phyloP scores from a whole-genome alignment of 2,329 filamentous ascomycete genomes.

The Fusarium subtropicale region DNA sequence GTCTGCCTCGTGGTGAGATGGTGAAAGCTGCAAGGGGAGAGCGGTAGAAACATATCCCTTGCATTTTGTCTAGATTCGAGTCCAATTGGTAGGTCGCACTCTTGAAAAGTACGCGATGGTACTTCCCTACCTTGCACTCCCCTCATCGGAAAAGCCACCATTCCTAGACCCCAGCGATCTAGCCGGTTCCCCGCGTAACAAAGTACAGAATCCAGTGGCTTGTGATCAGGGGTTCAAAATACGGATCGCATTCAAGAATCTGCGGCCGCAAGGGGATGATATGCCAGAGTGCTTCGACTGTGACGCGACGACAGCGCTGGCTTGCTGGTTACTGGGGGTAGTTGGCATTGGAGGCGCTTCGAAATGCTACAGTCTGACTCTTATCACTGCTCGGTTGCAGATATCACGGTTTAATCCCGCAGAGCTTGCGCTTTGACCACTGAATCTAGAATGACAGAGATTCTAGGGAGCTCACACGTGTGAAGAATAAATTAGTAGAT shows the following conservation, averaged over 20 bases:
- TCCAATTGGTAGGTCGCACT: background rate
- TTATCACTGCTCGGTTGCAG: background rate
- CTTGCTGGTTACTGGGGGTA: too few relatives aligned
- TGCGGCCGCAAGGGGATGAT: background rate
- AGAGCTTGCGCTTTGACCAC: background rate
- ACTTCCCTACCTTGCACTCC: background rate
- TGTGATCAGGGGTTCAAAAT: background rate
- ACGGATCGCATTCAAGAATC: background rate
- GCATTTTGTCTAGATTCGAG: background rate
- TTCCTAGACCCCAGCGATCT: conserved; percentile 3
- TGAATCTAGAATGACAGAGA: background rate
- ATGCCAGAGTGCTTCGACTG: conserved; percentile 1
- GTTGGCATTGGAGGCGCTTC: too few relatives aligned
- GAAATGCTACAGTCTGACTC: background rate
- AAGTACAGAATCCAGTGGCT: conserved; percentile 8
- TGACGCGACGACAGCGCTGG: too few relatives aligned
- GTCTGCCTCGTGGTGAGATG: conserved; percentile 16
- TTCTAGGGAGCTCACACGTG: background rate
- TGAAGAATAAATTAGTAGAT: background rate
- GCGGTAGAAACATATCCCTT: background rate
- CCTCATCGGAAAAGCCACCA: conserved; percentile 15
- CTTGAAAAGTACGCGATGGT: background rate
- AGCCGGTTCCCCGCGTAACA: background rate
- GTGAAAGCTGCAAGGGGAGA: background rate
- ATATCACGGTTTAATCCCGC: background rate